Evolutionary conservation across 1,139 yeast species (phyloP), one percentile per base, ranked within the genome.

Genomic region (Kodamaea suecica): DNA sequence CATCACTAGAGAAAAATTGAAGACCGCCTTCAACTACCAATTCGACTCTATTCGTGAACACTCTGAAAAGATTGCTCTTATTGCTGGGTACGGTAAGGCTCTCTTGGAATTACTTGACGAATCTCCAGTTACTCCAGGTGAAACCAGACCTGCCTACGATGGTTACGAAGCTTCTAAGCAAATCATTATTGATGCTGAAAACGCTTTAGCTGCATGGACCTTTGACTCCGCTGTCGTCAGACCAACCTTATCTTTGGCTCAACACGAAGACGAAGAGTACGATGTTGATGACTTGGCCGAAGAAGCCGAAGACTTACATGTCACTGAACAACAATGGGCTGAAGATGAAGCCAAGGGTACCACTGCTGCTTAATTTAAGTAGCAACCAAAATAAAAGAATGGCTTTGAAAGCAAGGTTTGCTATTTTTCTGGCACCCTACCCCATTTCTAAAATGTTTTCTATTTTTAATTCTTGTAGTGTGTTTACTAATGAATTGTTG

Each of bases 31-130:
- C 70, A 76, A 81, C 64, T 83, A 84, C 61, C 90, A 84, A 63
- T 84, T 85, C 53, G 94, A 84, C 60, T 79, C 95, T 27, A 70
- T 79, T 44, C 79, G 92, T 65, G 94, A 84, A 63, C 78, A 78
- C 54, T 79, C 92, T 49, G 95, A 84, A 66, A 84, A 84, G 65
- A 76, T 80, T 56, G 92, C 94, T 42, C 72, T 84, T 52, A 83
- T 84, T 65, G 92, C 94, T 45, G 92, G 94, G 52, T 84, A 84
- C 68, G 95, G 94, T 69, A 84, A 84, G 66, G 94, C 92, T 25
- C 64, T 84, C 44, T 71, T 84, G 60, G 92, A 84, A 66, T 73
- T 84, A 55, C 73, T 85, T 58, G 95, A 84, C 58, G 94, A 84
- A 57, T 68, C 85, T 44, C 86, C 94, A 44, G 92, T 84, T 37